Base-by-base conservation (phyloP, 139 green algal species). In the Pleodorina starrii region DNA sequence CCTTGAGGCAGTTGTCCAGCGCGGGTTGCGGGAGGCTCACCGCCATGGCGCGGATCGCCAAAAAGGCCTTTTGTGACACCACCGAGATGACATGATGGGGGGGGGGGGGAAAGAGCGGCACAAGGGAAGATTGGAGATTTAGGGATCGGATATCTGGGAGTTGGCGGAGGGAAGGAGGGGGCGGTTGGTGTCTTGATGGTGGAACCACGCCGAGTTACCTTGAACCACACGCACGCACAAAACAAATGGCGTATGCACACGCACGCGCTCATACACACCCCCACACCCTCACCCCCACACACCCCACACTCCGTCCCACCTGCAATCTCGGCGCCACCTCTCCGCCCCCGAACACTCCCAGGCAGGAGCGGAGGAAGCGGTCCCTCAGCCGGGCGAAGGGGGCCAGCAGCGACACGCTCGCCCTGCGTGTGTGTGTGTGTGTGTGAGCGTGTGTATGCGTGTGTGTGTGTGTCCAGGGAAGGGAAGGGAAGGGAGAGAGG, bases 1-100 rank as follows among this genome's bases (percentile, higher is more conserved):
- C 94, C 91, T 96, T 96, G 38, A 98, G 92, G 79, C 90, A 94
- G 40, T 83, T 88, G 66, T 97, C 95, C n/a, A 97, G 92, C 29
- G 92, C 91, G 5, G 95, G 93, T 12, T 86, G 42, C 4, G 94
- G 94, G 83, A 98, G 90, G 29, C 83, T 44, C 23, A 97, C 63
- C 19, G 95, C 96, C 83, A 98, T 94, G 48, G 95, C 83, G 17
- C 97, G 94, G n/a, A 99, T 90, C 48, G 99, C 93, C 63, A 99
- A 92, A 78, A 98, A 90, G 5, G 97, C 94, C 87, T 96, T 88
- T 29, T 68, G 40, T 25, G 74, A 63, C 27, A 27, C n/a, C n/a
- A n/a, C n/a, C n/a, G n/a, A n/a, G n/a, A n/a, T n/a, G n/a, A n/a
- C n/a, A n/a, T n/a, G 44, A 44, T 27, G 74, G 44, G 5, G 69